Conservation (phyloP, 208 protist genomes). For the Acanthamoeba quina region DNA sequence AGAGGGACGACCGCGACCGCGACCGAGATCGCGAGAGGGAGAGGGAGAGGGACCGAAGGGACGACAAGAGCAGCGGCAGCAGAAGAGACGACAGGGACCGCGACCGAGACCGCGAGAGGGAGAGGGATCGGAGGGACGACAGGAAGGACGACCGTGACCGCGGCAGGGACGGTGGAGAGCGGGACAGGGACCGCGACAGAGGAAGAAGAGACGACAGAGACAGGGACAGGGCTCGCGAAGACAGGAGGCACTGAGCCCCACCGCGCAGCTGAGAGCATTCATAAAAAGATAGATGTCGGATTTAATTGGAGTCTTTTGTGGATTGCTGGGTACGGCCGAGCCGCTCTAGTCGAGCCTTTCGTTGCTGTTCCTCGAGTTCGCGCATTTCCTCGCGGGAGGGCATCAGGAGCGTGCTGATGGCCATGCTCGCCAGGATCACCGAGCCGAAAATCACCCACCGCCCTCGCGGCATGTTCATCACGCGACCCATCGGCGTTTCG, state of each 20-base stretch:
- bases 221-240: background rate
- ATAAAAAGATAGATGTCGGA: no score
- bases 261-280: no score
- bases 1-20: background rate
- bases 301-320: background rate
- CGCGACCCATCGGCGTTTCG: background rate
- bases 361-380: slow-evolving; percentile 16
- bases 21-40: slow-evolving; percentile 5
- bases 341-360: background rate
- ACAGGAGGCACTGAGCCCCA: background rate
- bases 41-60: background rate
- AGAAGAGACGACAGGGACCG: background rate
- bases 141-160: background rate
- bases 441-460: slow-evolving; percentile 1
- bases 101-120: background rate
- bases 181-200: background rate
- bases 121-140: background rate
- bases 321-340: background rate
- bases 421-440: background rate
- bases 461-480: background rate
- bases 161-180: background rate
- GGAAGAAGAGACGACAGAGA: background rate
- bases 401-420: background rate
- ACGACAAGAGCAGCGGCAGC: background rate
- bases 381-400: background rate